Conservation (phyloP, 345 rosid species). For the Dovyalis caffra region DNA sequence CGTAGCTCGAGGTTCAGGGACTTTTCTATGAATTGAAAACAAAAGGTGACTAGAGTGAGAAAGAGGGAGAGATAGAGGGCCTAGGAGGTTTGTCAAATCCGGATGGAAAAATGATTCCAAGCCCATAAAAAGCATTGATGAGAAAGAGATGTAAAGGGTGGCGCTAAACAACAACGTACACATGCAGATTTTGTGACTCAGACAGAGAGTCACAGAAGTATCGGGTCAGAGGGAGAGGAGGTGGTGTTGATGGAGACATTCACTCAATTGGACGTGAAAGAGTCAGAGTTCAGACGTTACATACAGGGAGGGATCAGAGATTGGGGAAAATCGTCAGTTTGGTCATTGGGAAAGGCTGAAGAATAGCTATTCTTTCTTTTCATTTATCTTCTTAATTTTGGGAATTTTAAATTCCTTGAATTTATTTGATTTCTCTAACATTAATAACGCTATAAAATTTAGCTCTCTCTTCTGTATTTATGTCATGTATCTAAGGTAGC, state of each 20-base stretch:
- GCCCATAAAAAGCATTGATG: not conserved
- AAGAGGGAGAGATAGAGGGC: no score
- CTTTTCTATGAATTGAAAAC: no score
- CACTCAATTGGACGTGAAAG: slow-evolving; percentile 28
- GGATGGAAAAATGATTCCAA: not conserved
- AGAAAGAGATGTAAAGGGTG: not conserved
- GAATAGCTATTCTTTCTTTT: slow-evolving; percentile 8
- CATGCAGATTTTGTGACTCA: slow-evolving; percentile 43
- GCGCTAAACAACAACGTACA: slow-evolving; percentile 39
- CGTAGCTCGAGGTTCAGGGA: no score
- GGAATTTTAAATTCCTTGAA: not conserved
- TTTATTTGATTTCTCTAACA: not conserved
- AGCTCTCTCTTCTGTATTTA: no score
- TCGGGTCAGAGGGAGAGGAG: slow-evolving; percentile 24
- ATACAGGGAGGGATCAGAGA: slow-evolving; percentile 9
- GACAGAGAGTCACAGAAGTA: slow-evolving; percentile 7
- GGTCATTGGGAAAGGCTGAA: slow-evolving; percentile 43
- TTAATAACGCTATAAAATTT: no score
- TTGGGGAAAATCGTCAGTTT: slow-evolving; percentile 36
- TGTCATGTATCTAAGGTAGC: no score
- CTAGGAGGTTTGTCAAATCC: not conserved
- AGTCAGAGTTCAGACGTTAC: slow-evolving; percentile 23
- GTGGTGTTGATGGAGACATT: slow-evolving; percentile 16
- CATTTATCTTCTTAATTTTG: no score
- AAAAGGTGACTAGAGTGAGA: no score